Base-by-base conservation (phyloP, 108 stramenopile genomes). In the Pseudonitzschia delicatissima region DNA sequence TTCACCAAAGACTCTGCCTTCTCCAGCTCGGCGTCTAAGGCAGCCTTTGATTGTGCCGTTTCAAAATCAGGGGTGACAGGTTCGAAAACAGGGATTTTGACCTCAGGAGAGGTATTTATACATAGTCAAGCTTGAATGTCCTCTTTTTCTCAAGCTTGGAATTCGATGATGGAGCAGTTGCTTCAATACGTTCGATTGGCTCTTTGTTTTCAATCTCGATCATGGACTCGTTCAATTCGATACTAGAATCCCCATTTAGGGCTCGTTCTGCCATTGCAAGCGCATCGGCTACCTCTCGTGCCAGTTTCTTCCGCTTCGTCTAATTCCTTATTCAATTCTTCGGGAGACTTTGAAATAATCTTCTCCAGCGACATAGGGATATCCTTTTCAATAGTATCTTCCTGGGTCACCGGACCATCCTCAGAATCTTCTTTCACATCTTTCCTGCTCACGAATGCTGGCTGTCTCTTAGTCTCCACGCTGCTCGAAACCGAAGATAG, bases 191-290 rank as follows among this genome's bases (percentile, higher is more conserved):
- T 40, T 5, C 0, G 4, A 27, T 44, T 44, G 39, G 18, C 42
- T 18, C 15, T 62, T 26, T 11, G 18, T 15, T 5, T 2, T n/a
- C 29, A 33, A 55, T 55, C 3, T 32, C 31, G 40, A 34, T 47
- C 63, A 64, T 44, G 21, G 45, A 20, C 15, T 47, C 45, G 4
- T 47, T 45, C 9, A 45, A 32, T 31, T 34, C 45, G 25, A 9
- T 64, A 45, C 20, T 47, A 15, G 37, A 23, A 21, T 17, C 18
- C 33, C 37, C 28, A 1, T 33, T 33, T 29, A 68, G 42, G 23
- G 67, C 53, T 25, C 42, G 35, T 45, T 68, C 67, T 11, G 67
- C 67, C 2, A 44, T n/a, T 33, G 36, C 37, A 20, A 68, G 29
- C 7, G 67, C 67, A 12, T 67, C 67, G 25, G 51, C 23, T 6